Conservation (phyloP, 495 filamentous ascomycete species). For the Staphylotrichum longicolle region DNA sequence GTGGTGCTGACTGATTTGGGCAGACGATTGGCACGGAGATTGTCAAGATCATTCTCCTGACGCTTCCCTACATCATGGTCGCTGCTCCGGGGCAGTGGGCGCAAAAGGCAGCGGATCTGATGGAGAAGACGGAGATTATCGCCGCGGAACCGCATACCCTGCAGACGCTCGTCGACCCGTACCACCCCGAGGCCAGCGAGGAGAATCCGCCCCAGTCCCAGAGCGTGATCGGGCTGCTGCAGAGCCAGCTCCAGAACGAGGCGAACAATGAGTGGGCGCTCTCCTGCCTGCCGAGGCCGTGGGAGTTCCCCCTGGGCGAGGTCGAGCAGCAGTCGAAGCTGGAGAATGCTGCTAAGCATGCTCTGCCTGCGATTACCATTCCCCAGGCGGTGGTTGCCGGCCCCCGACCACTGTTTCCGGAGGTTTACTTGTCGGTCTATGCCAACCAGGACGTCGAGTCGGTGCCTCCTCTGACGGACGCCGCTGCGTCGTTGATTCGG, state of each 20-base stretch:
- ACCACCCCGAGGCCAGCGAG: conserved; percentile 53
- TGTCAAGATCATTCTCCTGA: conserved; percentile 91
- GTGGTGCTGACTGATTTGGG: conserved; percentile 19
- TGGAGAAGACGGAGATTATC: conserved; percentile 91
- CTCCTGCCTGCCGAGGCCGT: conserved; percentile 79
- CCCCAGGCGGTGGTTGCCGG: conserved; percentile 74
- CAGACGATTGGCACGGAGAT: conserved; percentile 81
- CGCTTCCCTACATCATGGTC: conserved; percentile 85
- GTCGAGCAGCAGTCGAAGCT: conserved; percentile 54
- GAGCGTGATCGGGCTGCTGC: conserved; percentile 79
- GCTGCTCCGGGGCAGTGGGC: conserved; percentile 62
- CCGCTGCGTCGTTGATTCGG: conserved; percentile 76
- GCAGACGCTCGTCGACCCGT: conserved; percentile 80
- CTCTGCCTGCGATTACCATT: conserved; percentile 69
- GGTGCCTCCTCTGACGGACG: conserved; percentile 71
- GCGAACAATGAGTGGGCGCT: conserved; percentile 68
- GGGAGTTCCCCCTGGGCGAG: conserved; percentile 58
- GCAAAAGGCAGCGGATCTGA: conserved; percentile 67
- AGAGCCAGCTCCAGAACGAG: conserved; percentile 77
- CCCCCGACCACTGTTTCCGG: conserved; percentile 75
- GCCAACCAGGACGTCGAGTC: conserved; percentile 86
- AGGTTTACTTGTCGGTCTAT: conserved; percentile 92
- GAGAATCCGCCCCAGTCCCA: conserved; percentile 40
- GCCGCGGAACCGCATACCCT: conserved; percentile 78
- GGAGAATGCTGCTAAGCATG: conserved; percentile 62